phyloP scores from a whole-genome alignment of 257 asterid species.

The Thymus quinquecostatus region DNA sequence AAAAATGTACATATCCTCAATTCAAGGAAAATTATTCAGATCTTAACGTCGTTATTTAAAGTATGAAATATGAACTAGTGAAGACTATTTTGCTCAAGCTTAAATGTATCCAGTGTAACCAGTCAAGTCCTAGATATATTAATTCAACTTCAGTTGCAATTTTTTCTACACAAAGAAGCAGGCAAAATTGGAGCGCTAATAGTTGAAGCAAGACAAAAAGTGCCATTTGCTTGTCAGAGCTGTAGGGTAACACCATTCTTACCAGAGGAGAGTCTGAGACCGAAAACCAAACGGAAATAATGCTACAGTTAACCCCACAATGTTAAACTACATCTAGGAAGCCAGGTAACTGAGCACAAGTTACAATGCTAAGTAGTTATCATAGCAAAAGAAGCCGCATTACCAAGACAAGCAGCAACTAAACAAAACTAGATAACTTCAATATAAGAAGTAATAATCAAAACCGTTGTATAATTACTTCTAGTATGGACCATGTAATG shows the following conservation, averaged over 20 bases:
- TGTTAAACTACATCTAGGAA: neutral
- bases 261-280: constrained; percentile 17
- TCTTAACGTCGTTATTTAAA: constrained; percentile 8
- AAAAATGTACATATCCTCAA: constrained; percentile 4
- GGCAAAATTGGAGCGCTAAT: neutral
- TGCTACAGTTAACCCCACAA: neutral
- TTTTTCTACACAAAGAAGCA: constrained; percentile 11
- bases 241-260: constrained; percentile 1
- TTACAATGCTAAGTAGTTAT: constrained; percentile 16
- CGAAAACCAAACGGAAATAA: constrained; percentile 21
- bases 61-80: neutral
- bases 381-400: constrained; percentile 18
- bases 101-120: constrained; percentile 12
- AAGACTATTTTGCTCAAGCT: constrained; percentile 12
- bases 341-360: neutral
- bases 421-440: constrained; percentile 15
- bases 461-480: constrained; percentile 11
- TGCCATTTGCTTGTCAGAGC: constrained; percentile 14
- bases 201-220: constrained; percentile 14
- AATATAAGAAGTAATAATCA: constrained; percentile 16
- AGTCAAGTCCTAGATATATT: neutral
- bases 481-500: constrained; percentile 17
- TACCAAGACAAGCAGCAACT: constrained; percentile 16
- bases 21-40: constrained; percentile 23
- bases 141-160: constrained; percentile 25